phyloP scores from a whole-genome alignment of 352 stramenopile species.

The Blastocystis sp. region DNA sequence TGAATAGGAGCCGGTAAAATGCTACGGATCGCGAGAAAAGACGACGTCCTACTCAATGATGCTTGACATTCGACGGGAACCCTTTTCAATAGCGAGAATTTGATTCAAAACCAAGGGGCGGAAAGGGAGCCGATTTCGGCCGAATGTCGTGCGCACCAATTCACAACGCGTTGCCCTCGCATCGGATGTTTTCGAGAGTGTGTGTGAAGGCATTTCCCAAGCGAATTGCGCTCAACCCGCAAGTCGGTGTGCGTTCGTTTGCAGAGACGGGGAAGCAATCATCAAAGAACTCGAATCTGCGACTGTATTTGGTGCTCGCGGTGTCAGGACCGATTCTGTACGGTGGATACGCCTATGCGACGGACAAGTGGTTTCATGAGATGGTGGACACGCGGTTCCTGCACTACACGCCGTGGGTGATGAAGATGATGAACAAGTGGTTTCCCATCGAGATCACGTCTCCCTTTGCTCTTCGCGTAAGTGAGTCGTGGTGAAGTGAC shows the following conservation, averaged over 20 bases:
- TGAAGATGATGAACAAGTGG: slow-evolving; percentile 4
- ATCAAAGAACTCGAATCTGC: neutral
- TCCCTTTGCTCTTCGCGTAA: neutral
- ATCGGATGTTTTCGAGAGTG: too few species aligned
- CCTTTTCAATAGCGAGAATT: neutral
- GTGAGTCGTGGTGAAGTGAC: neutral
- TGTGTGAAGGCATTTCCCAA: too few species aligned
- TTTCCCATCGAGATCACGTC: neutral
- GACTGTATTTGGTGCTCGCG: neutral
- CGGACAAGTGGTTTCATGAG: neutral
- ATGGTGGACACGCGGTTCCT: neutral
- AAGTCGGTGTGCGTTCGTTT: neutral
- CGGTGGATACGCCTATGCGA: neutral
- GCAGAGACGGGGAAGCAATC: neutral
- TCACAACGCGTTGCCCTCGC: too few species aligned
- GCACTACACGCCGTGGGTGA: neutral
- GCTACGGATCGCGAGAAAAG: neutral
- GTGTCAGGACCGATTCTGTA: neutral
- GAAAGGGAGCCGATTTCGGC: neutral
- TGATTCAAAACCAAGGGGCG: neutral
- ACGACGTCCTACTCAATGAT: neutral
- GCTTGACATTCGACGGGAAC: neutral
- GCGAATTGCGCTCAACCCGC: neutral
- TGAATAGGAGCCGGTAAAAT: slow-evolving; percentile 35
- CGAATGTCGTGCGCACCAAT: too few species aligned